Base-by-base conservation (phyloP, 495 filamentous ascomycete species). In the Geoglossum glabrum region DNA sequence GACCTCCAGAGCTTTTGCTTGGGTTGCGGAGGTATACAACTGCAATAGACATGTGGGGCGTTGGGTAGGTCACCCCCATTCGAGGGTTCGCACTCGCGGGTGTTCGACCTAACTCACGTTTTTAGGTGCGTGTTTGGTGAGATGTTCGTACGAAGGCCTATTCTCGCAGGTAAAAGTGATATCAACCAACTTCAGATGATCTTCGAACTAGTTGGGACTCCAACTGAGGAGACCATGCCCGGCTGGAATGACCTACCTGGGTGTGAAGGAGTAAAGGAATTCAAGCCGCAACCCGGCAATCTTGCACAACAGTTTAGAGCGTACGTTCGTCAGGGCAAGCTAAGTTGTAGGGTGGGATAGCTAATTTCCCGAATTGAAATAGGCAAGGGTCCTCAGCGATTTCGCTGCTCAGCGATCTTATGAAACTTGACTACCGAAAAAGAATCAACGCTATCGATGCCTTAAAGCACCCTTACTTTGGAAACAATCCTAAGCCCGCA, bases 21-120 rank as follows among this genome's bases (percentile, higher is more conserved):
- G 83, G 87, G 51, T 76, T 97, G 11, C 82, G 84, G 60, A 76
- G 75, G 58, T 99, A 99, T 66, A 99, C 92, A 33, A 85, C 92
- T 25, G 89, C 92, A 3, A 95, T 99, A 67, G 92, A 99, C 69
- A 77, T 97, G 75, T 99, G 92, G 92, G 92, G 92, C 65, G 90
- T 94, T 63, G 90, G 90, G 84, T 90, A 76, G 73, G 74, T 64
- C 50, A 46, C 45, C 28, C 27, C 26, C 33, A 61, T 4, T 55
- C 36, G 57, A 50, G 34, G 17, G 11, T 40, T 2, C 11, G 63
- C 59, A 61, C 13, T 4, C n/a, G 6, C 3, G 17, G 10, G 3
- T 45, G 17, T 45, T 45, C 40, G 10, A 2, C 54, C 67, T 65
- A 56, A 64, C 62, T 57, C 7, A 21, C 40, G 2, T 15, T 56